Conservation (phyloP, 2,329 filamentous ascomycete species). For the Ophiostoma australiae region DNA sequence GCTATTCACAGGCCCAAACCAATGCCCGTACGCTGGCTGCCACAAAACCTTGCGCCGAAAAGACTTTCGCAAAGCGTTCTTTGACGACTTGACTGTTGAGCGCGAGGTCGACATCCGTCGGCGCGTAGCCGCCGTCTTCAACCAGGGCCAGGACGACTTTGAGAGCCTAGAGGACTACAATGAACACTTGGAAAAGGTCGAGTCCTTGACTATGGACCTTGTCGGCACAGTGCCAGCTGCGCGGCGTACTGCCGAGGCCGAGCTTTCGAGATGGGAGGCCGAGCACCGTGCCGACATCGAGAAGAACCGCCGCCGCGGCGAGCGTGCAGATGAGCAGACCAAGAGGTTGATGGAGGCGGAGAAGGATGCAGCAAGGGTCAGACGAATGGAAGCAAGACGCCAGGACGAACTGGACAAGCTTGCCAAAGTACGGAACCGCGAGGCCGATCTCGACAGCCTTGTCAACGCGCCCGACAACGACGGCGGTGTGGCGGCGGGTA, state of each 20-base stretch:
- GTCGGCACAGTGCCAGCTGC: constrained; percentile 58
- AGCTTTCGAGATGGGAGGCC: constrained; percentile 65
- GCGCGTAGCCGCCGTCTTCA: constrained; percentile 75
- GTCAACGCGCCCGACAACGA: constrained; percentile 50
- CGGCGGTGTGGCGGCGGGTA: constrained; percentile 41
- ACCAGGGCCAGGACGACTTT: constrained; percentile 86
- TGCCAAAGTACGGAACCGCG: constrained; percentile 57
- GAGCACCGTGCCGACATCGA: constrained; percentile 66
- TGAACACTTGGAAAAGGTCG: constrained; percentile 89
- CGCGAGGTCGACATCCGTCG: constrained; percentile 88
- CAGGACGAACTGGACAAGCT: constrained; percentile 68
- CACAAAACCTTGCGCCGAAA: constrained; percentile 78
- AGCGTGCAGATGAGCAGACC: constrained; percentile 49
- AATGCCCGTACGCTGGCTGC: constrained; percentile 88
- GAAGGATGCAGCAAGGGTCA: constrained; percentile 58
- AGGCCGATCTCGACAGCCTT: constrained; percentile 67
- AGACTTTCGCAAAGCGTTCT: constrained; percentile 82
- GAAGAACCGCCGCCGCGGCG: constrained; percentile 50
- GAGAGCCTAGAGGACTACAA: constrained; percentile 79
- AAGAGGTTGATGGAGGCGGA: constrained; percentile 57
- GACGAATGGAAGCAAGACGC: constrained; percentile 57
- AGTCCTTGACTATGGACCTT: constrained; percentile 84
- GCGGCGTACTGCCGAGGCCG: constrained; percentile 37
- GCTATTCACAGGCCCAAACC: constrained; percentile 87
- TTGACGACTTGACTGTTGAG: constrained; percentile 81